These are phyloP conservation scores for Biscogniauxia mediterranea DNA, from an alignment of 2,329 filamentous ascomycete genomes.

Conservation along the genomic window DNA sequence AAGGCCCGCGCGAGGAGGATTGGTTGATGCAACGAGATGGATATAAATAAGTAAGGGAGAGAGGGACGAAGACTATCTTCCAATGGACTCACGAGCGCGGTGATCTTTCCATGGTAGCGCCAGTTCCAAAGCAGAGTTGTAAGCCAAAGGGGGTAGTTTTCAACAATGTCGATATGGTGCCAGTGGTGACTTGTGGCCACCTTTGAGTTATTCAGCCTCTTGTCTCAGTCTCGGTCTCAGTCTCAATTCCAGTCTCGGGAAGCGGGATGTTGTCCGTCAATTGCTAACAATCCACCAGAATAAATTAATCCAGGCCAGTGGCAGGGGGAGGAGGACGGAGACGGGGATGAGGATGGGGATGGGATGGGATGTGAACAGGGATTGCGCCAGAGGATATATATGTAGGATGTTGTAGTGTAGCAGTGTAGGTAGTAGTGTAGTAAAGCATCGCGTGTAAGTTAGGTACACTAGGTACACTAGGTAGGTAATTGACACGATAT, in stretches of 20 bases:
- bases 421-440: too few relatives aligned
- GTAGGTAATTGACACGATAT: constrained; percentile 29
- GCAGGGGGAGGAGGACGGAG: background rate
- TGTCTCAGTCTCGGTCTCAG: background rate
- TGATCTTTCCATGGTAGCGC: background rate
- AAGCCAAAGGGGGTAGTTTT: too few relatives aligned
- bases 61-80: background rate
- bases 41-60: too few relatives aligned
- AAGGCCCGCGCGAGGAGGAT: too few relatives aligned
- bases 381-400: too few relatives aligned
- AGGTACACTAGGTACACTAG: too few relatives aligned
- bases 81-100: background rate
- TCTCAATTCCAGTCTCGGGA: background rate
- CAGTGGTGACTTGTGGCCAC: background rate
- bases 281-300: background rate
- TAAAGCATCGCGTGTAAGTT: too few relatives aligned
- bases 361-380: too few relatives aligned
- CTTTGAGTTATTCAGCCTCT: background rate
- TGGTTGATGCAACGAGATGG: background rate
- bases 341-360: too few relatives aligned
- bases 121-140: background rate
- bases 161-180: too few relatives aligned
- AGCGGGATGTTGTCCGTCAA: background rate
- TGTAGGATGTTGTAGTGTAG: too few relatives aligned
- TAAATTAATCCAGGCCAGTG: background rate